Evolutionary conservation across 2,329 filamentous ascomycete genomes (phyloP), one percentile per base, ranked within the genome.

Genomic region (Ambrosiella cleistominuta): DNA sequence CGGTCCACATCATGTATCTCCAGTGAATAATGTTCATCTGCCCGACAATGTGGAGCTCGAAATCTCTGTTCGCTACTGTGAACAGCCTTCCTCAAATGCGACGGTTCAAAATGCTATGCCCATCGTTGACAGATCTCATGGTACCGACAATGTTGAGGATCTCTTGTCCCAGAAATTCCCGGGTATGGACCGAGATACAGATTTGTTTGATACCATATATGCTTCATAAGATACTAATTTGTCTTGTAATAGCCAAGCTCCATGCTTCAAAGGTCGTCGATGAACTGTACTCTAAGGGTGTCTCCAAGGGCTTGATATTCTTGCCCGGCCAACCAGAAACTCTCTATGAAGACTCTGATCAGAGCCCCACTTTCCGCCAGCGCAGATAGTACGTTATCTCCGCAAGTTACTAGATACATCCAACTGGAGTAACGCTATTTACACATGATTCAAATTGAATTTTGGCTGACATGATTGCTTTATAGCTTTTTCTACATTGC

Each of bases 261-360:
- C 78, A 82, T 64, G 78, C 76, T n/a, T 71, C 72, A 60, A 80
- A 77, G 64, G 77, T 81, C 13, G 76, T 72, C 47, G 68, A 71
- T 27, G 71, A 78, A 63, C 71, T 81, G 12, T 56, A 57, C 19
- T 47, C 52, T 6, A n/a, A 57, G 11, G 72, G 70, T 8, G 70
- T 71, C 52, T 65, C 69, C 36, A 68, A 73, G 62, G 78, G 79
- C 59, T 68, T 82, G 64, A 71, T 82, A 64, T 81, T 74, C 64
- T 70, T 82, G 13, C 75, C 75, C 0, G 79, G 79, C 19, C 72
- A 78, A 63, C 67, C 71, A 1, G 73, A 75, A 36, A 67, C 68
- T 15, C 68, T 69, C n/a, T 80, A 74, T 63, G 77, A 80, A 64
- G 76, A 81, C 67, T 81, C 79, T 7, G 79, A 82, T 63, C 75